phyloP scores from a whole-genome alignment of 495 filamentous ascomycete genomes.

The Talaromyces wortmannii region DNA sequence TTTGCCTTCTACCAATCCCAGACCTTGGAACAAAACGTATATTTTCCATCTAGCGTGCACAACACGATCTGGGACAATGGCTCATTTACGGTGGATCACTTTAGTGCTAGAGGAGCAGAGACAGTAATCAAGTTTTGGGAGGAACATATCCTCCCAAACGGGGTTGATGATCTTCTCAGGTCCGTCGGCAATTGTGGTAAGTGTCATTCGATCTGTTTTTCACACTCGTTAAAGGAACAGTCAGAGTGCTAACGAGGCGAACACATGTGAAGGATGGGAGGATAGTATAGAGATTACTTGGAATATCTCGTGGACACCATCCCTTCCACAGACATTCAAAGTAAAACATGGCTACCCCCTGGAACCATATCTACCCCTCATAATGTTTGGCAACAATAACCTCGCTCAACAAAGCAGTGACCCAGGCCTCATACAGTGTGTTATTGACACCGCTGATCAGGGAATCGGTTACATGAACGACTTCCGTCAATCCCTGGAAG shows the following conservation, averaged over 20 bases:
- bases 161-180: conserved; percentile 20
- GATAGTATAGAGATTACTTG: conserved; percentile 39
- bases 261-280: conserved; percentile 38
- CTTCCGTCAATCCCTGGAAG: conserved; percentile 21
- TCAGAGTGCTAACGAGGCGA: not conserved
- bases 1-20: conserved; percentile 33
- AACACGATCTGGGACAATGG: conserved; percentile 34
- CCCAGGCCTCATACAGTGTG: conserved; percentile 14
- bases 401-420: conserved; percentile 10
- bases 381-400: conserved; percentile 21
- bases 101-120: conserved; percentile 32
- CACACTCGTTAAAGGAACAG: not conserved
- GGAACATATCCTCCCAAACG: conserved; percentile 28
- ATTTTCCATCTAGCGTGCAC: conserved; percentile 5
- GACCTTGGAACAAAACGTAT: conserved; percentile 19
- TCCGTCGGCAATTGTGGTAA: conserved; percentile 35
- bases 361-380: conserved; percentile 13
- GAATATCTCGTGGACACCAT: conserved; percentile 36
- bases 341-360: conserved; percentile 23
- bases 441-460: conserved; percentile 15
- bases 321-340: conserved; percentile 31
- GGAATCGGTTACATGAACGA: conserved; percentile 22
- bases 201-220: too few relatives aligned
- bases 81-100: conserved; percentile 44
- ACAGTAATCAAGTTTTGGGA: conserved; percentile 38